These are phyloP conservation scores for Galerina marginata DNA, from an alignment of 768 basidiomycete species.

Conservation along the genomic window DNA sequence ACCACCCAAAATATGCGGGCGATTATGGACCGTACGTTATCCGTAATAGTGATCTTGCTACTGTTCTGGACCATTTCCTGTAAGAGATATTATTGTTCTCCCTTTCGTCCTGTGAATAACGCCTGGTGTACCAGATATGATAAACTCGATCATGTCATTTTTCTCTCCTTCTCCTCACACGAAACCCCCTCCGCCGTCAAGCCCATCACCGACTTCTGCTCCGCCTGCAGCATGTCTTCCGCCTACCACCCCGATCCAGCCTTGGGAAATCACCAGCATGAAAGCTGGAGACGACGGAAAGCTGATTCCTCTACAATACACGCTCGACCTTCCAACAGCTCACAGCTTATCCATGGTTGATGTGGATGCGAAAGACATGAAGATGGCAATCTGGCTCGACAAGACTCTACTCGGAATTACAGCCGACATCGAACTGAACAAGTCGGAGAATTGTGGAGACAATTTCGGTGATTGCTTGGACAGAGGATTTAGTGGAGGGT, in stretches of 20 bases:
- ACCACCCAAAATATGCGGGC: neutral
- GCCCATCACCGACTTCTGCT: no score
- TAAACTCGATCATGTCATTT: no score
- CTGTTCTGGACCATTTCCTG: no score
- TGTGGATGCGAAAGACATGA: constrained; percentile 25
- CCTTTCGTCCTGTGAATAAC: no score
- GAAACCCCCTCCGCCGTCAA: no score
- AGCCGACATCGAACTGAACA: neutral
- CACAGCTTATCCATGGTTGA: constrained; percentile 24
- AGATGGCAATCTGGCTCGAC: constrained; percentile 26
- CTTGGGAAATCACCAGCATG: constrained; percentile 19
- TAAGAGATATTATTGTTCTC: no score
- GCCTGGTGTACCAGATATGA: no score
- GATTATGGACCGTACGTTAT: neutral
- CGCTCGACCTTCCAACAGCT: constrained; percentile 17
- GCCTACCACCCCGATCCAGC: neutral
- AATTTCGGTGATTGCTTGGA: constrained; percentile 18
- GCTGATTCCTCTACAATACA: constrained; percentile 26
- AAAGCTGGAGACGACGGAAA: constrained; percentile 20
- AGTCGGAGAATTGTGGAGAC: constrained; percentile 22
- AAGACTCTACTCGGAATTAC: constrained; percentile 11
- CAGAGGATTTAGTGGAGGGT: constrained; percentile 22
- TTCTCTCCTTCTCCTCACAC: no score
- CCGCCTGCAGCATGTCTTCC: neutral
- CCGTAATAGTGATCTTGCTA: neutral